Evolutionary conservation across 768 basidiomycete species (phyloP).

Genomic region (Boletus reticuloceps): DNA sequence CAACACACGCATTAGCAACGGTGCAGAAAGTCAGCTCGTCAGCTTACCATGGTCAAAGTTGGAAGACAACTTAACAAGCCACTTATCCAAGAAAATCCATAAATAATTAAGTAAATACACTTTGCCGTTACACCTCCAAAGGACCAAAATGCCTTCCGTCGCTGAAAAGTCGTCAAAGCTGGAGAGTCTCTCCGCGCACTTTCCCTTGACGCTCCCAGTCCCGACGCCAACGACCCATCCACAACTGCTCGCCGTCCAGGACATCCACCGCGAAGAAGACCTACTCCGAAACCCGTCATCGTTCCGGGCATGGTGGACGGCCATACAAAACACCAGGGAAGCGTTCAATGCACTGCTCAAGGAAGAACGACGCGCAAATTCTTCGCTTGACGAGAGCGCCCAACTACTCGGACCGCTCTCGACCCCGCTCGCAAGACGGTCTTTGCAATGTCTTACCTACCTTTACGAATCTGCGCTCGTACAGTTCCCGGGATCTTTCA

Average conservation of each 20-base stretch:
- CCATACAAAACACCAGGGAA: constrained; percentile 75
- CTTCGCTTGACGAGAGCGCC: constrained; percentile 49
- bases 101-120: constrained; percentile 10
- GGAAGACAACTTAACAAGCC: background rate
- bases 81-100: background rate
- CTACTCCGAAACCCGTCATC: constrained; percentile 87
- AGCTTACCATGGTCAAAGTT: constrained; percentile 7
- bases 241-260: constrained; percentile 67
- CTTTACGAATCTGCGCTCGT: constrained; percentile 91
- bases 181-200: constrained; percentile 53
- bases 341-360: constrained; percentile 56
- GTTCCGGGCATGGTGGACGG: constrained; percentile 91
- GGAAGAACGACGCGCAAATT: constrained; percentile 44
- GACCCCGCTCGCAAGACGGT: constrained; percentile 65
- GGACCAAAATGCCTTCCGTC: constrained; percentile 62
- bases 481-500: constrained; percentile 88
- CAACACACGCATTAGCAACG: background rate
- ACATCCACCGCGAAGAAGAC: constrained; percentile 91
- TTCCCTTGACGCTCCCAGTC: constrained; percentile 83
- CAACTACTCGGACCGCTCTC: constrained; percentile 77
- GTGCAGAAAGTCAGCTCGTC: background rate
- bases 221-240: constrained; percentile 81
- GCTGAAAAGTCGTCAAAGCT: constrained; percentile 46
- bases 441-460: constrained; percentile 81
- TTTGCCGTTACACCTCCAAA: constrained; percentile 9